Percentiles rank a stretch among this genome's conserved stretches.
Conservation (phyloP, 1,139 yeast species). For the Scheffersomyces titani region DNA sequence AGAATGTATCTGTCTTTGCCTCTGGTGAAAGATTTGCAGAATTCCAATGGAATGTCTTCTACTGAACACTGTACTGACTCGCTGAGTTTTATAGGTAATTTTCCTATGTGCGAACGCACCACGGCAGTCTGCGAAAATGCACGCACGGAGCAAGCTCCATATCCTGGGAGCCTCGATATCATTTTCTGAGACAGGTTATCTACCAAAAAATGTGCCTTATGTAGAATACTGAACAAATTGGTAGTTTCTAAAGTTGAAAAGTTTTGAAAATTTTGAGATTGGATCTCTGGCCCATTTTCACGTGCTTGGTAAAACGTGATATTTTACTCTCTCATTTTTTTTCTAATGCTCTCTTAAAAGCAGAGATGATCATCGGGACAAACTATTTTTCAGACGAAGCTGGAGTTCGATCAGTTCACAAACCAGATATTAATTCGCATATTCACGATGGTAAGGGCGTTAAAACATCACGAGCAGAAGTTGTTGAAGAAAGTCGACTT, state of each 20-base stretch:
- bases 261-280: neutral
- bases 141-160: slow-evolving; percentile 11
- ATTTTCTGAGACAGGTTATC: neutral
- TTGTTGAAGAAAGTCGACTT: slow-evolving; percentile 94
- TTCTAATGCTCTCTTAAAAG: neutral
- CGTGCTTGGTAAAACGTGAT: neutral
- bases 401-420: neutral
- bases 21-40: slow-evolving; percentile 61
- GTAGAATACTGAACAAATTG: neutral
- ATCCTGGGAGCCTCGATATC: neutral
- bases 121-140: slow-evolving; percentile 27
- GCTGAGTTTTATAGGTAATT: slow-evolving; percentile 36
- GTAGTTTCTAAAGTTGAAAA: neutral
- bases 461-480: slow-evolving; percentile 94
- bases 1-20: slow-evolving; percentile 63
- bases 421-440: neutral
- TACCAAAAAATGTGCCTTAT: neutral
- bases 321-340: neutral
- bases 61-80: slow-evolving; percentile 34
- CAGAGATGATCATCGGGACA: neutral
- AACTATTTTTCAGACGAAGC: neutral
- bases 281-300: neutral
- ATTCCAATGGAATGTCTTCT: slow-evolving; percentile 44
- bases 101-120: slow-evolving; percentile 42
- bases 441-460: slow-evolving; percentile 74